Evolutionary conservation across 2,329 filamentous ascomycete species (phyloP).

Genomic region (Diplodia seriata): DNA sequence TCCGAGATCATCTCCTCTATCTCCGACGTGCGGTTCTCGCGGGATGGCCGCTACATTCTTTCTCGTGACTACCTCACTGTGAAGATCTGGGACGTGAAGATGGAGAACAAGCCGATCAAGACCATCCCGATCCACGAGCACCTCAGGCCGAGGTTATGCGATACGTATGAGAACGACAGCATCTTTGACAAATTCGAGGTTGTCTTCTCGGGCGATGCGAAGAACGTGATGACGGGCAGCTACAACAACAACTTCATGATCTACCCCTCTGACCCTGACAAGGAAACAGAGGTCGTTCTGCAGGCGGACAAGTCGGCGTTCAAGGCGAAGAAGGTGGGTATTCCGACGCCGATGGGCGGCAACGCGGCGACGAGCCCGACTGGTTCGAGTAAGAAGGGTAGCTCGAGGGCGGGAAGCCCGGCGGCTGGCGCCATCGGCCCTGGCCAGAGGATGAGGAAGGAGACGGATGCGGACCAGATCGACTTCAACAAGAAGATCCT

Average conservation of each 20-base stretch:
- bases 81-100: constrained; percentile 99
- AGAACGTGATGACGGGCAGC: constrained; percentile 99
- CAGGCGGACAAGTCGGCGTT: constrained; percentile 99
- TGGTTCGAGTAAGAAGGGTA: constrained; percentile 82
- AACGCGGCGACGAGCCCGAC: constrained; percentile 70
- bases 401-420: constrained; percentile 87
- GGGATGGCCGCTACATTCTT: constrained; percentile 95
- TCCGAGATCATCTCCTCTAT: constrained; percentile 99
- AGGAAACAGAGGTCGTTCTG: constrained; percentile 95
- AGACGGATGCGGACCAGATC: constrained; percentile 98
- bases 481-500: constrained; percentile 99
- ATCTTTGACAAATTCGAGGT: constrained; percentile 99
- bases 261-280: constrained; percentile 93
- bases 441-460: constrained; percentile 95
- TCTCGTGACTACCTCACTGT: constrained; percentile 98
- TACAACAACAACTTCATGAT: constrained; percentile 99
- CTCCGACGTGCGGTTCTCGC: constrained; percentile 96
- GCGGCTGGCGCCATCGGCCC: constrained; percentile 73
- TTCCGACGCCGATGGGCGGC: constrained; percentile 91
- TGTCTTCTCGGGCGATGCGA: constrained; percentile 95
- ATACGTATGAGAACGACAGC: constrained; percentile 99
- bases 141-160: constrained; percentile 88
- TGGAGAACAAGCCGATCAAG: constrained; percentile 97
- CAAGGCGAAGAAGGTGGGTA: constrained; percentile 99
- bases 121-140: constrained; percentile 99